A percentile compares a stretch with the other conserved stretches of the same genome.
These are phyloP conservation scores for Spiromastix sp. DNA, from an alignment of 2,329 filamentous ascomycete species.

Conservation along the genomic window DNA sequence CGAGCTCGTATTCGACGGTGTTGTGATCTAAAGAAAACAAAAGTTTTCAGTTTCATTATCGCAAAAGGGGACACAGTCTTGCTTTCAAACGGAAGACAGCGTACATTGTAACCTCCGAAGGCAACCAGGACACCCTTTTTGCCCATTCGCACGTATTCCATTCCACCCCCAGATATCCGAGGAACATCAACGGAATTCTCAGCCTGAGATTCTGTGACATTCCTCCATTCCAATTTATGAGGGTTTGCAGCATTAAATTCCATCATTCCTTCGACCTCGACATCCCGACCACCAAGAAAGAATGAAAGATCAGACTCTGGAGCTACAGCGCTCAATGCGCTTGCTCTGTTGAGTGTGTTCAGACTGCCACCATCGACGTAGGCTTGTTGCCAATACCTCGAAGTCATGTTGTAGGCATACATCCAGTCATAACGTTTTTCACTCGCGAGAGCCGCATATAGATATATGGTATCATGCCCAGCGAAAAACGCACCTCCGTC, in stretches of 20 bases:
- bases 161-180: slow-evolving; percentile 5
- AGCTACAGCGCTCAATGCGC: slow-evolving; percentile 1
- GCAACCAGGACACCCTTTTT: slow-evolving; percentile 4
- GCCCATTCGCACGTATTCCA: slow-evolving; percentile 5
- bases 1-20: no score
- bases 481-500: slow-evolving; percentile 3
- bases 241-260: slow-evolving; percentile 3
- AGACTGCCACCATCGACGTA: slow-evolving; percentile 1
- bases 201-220: slow-evolving; percentile 1
- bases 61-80: no score
- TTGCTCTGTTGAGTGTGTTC: not conserved
- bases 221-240: slow-evolving; percentile 1
- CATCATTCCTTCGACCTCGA: slow-evolving; percentile 1
- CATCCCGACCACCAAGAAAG: slow-evolving; percentile 1
- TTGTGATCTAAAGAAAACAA: no score
- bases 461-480: slow-evolving; percentile 3
- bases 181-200: not conserved
- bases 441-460: slow-evolving; percentile 2
- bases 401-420: slow-evolving; percentile 3
- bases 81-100: no score
- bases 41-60: no score
- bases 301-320: slow-evolving; percentile 5
- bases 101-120: slow-evolving; percentile 7
- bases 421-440: slow-evolving; percentile 4
- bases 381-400: not conserved